Evolutionary conservation across 345 rosid genomes (phyloP), one percentile per base, ranked within the genome.

Genomic region (Acer negundo): DNA sequence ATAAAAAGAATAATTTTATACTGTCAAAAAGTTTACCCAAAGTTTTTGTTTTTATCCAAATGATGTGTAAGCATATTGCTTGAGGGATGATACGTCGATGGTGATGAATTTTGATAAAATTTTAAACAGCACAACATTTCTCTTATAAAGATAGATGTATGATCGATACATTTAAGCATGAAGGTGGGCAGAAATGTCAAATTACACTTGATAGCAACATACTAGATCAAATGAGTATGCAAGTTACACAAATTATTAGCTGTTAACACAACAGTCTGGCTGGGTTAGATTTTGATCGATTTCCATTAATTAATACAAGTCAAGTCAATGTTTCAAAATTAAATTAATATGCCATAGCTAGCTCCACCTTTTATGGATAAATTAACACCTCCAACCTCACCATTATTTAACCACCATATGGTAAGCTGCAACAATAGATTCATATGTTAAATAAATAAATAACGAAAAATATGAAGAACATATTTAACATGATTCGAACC

Each of bases 341-440:
- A 42, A 42, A 42, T 7, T 9, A 19, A 15, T 7, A 65, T 1
- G 10, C 44, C 69, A 65, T 35, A 31, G 10, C 19, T 7, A 42
- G 46, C 19, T 10, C 49, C 49, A 56, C 17, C 42, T 42, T 16
- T 9, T 62, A 7, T 44, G 11, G 24, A 74, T 42, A 42, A 22
- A 13, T 20, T 7, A 46, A 16, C 15, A 62, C 59, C 58, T 2
- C 26, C 38, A 49, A 5, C 17, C 16, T 17, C 8, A 7, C n/a
- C 23, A 8, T 62, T 62, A 8, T 62, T 73, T 74, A 74, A 19
- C 77, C 77, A 17, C 26, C 69, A 19, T 74, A 74, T 19, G 77
- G 69, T 62, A 62, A 74, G 61, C 77, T 74, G 77, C 77, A 63
- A 26, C 6, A 5, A 19, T 4, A 65, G 26, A 67, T 12, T 3